Percentiles rank a stretch among this genome's conserved stretches.
Evolutionary conservation across 371 early-diverging fungal species (phyloP).

Genomic region (Mortierella sp.): DNA sequence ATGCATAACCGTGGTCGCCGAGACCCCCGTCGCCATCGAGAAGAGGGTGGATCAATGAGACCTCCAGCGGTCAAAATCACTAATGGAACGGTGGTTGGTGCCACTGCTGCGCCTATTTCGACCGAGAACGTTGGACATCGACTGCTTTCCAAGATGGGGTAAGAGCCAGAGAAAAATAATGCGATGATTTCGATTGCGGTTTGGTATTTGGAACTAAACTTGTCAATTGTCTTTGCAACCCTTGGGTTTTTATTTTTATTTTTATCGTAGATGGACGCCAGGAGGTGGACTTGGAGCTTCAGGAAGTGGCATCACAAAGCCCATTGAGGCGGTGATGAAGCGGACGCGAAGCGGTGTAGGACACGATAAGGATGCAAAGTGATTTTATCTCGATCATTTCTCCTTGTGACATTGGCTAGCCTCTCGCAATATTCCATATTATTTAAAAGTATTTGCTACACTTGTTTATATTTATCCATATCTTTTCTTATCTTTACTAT

Average conservation of each 20-base stretch:
- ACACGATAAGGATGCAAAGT: slow-evolving; percentile 48
- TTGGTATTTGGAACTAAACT: neutral
- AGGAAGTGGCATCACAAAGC: slow-evolving; percentile 82
- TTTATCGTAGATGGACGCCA: slow-evolving; percentile 69
- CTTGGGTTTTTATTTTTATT: neutral
- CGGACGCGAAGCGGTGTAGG: slow-evolving; percentile 82
- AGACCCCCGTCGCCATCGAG: neutral
- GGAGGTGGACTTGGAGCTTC: slow-evolving; percentile 88
- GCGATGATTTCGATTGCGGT: too few species aligned
- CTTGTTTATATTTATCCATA: too few species aligned
- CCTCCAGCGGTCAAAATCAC: neutral
- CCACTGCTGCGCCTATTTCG: slow-evolving; percentile 69
- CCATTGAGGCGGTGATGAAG: slow-evolving; percentile 87
- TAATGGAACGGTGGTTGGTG: slow-evolving; percentile 77
- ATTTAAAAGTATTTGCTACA: too few species aligned
- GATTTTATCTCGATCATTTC: neutral
- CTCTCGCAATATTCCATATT: too few species aligned
- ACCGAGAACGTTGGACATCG: slow-evolving; percentile 82
- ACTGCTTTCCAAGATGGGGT: slow-evolving; percentile 87
- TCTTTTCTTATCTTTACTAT: too few species aligned
- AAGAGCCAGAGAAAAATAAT: slow-evolving; percentile 17
- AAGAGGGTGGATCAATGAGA: slow-evolving; percentile 1
- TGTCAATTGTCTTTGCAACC: too few species aligned
- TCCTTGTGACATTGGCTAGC: neutral
- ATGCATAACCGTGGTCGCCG: neutral